These are phyloP conservation scores for Kurtzmaniella quercitrusa DNA, from an alignment of 1,139 yeast genomes.

Conservation along the genomic window DNA sequence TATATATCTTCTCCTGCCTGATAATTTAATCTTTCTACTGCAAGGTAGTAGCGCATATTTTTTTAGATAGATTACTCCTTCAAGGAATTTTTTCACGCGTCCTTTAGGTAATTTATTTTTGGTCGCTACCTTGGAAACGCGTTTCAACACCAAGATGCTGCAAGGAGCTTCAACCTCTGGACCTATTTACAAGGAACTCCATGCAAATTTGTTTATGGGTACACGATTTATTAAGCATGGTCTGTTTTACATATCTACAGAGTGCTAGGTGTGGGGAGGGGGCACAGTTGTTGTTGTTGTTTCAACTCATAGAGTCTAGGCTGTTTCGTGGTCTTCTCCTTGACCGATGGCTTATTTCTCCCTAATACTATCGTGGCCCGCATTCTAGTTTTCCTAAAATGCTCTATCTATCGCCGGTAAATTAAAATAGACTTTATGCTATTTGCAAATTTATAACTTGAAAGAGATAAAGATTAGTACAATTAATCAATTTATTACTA, in stretches of 20 bases:
- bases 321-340: too few relatives aligned
- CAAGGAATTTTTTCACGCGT: slow-evolving; percentile 7
- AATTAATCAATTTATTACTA: background rate
- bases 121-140: slow-evolving; percentile 2
- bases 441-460: too few relatives aligned
- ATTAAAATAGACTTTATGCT: too few relatives aligned
- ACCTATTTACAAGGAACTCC: background rate
- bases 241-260: background rate
- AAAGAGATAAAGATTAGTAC: background rate
- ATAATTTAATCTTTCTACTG: background rate
- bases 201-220: background rate
- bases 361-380: too few relatives aligned
- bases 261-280: background rate
- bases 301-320: background rate
- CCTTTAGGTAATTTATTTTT: background rate
- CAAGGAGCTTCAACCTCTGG: background rate
- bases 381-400: too few relatives aligned
- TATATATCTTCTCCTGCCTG: background rate
- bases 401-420: too few relatives aligned
- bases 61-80: slow-evolving; percentile 6
- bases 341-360: too few relatives aligned
- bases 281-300: background rate
- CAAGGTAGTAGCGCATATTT: background rate
- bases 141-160: background rate
- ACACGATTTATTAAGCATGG: background rate